Conservation (phyloP, 495 filamentous ascomycete genomes). For the Aspergillus baeticus region DNA sequence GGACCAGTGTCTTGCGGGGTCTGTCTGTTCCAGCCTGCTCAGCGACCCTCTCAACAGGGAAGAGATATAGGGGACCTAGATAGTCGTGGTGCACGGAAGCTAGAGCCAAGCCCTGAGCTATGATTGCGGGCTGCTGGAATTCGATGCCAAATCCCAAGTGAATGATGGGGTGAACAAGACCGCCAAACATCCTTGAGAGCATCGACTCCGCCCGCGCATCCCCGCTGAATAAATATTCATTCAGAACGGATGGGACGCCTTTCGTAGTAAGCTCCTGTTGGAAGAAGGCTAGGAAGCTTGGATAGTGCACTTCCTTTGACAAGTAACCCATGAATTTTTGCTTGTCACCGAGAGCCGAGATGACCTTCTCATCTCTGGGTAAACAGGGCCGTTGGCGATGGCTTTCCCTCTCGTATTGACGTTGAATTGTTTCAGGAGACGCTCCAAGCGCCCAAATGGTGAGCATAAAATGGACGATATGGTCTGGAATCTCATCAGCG, state of each 20-base stretch:
- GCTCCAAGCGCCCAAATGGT: slow-evolving; percentile 26
- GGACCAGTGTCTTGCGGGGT: no score
- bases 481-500: no score
- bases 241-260: slow-evolving; percentile 26
- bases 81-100: slow-evolving; percentile 30
- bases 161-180: slow-evolving; percentile 36
- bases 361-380: slow-evolving; percentile 17
- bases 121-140: slow-evolving; percentile 33
- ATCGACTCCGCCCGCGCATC: slow-evolving; percentile 25
- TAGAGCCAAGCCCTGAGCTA: slow-evolving; percentile 39
- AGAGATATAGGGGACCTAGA: slow-evolving; percentile 15
- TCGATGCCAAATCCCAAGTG: slow-evolving; percentile 41
- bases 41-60: slow-evolving; percentile 5
- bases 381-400: slow-evolving; percentile 24
- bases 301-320: slow-evolving; percentile 22
- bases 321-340: slow-evolving; percentile 19
- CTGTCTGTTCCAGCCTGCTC: neutral
- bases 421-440: slow-evolving; percentile 9
- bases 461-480: slow-evolving; percentile 29
- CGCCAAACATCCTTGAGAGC: slow-evolving; percentile 28
- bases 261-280: slow-evolving; percentile 25
- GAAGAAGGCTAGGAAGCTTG: slow-evolving; percentile 36
- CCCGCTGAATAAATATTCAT: slow-evolving; percentile 30
- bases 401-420: slow-evolving; percentile 1
- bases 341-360: slow-evolving; percentile 20